Base-by-base conservation (phyloP, 2,329 filamentous ascomycete species). In the Microdochium trichocladiopsis region DNA sequence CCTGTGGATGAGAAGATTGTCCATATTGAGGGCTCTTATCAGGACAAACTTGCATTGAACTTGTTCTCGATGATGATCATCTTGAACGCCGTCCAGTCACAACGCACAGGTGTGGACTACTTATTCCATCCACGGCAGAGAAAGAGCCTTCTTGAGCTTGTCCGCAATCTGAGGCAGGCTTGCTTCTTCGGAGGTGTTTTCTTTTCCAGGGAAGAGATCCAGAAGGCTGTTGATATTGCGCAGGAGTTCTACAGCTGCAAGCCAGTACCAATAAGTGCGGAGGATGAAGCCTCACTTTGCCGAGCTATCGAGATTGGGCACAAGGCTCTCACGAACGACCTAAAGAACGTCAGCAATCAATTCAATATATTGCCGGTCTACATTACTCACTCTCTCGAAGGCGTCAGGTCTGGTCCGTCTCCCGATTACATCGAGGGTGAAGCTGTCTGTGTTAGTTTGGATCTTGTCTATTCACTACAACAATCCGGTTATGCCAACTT, bases 121-220 rank as follows among this genome's bases (percentile, higher is more conserved):
- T 86, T 97, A 57, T 96, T 96, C 60, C 88, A 96, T 60, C 79
- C 82, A 1, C 83, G 79, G 12, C 92, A 92, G 60, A 73, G 80
- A 25, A 86, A 83, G 56, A 77, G 78, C 36, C 72, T 95, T 11
- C 71, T 84, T 24, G 75, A 82, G 51, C 72, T 95, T 2, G 86
- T 95, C 4, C 79, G 78, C 52, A 96, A 96, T 61, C 68, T 96
- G 47, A 82, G 90, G n/a, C 87, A 94, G 62, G 86, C 89, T 6
- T 90, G 88, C 49, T 95, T 96, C 63, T 95, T 93, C 66, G 84
- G 82, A 10, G 92, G 89, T 69, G 86, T 86, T 0, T 92, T 91
- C 48, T 91, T 87, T 60, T 81, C 82, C 0, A 67, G 72, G 0
- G 70, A 75, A 1, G 83, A 91, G 52, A 79, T 96, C 2, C 56